These are phyloP conservation scores for Pleurotus pulmonarius DNA, from an alignment of 768 basidiomycete genomes.

Conservation along the genomic window DNA sequence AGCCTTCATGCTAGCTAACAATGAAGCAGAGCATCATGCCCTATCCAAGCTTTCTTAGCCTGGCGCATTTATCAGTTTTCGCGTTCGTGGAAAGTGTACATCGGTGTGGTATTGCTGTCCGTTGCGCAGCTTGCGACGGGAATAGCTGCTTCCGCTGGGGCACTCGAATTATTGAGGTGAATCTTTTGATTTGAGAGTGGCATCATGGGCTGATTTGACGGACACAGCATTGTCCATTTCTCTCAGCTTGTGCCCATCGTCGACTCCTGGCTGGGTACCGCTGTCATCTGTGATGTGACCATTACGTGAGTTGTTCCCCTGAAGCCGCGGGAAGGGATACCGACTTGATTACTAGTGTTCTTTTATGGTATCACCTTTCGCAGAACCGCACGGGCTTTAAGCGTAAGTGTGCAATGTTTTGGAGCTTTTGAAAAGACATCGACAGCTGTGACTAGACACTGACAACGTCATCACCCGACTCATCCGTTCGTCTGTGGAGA, in stretches of 20 bases:
- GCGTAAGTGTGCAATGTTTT: constrained; percentile 11
- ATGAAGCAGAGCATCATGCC: constrained; percentile 22
- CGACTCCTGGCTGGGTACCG: constrained; percentile 23
- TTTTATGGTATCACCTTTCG: constrained; percentile 20
- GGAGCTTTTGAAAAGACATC: background rate
- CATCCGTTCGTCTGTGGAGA: constrained; percentile 24
- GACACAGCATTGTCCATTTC: constrained; percentile 19
- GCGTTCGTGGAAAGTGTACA: constrained; percentile 17
- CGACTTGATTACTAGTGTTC: constrained; percentile 11
- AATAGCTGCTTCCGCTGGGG: constrained; percentile 18
- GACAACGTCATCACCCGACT: constrained; percentile 24
- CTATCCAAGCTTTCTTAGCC: constrained; percentile 26
- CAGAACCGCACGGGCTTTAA: constrained; percentile 22
- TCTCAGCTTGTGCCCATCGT: constrained; percentile 22
- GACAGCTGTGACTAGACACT: constrained; percentile 15
- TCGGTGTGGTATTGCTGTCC: constrained; percentile 13
- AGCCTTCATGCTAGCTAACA: background rate
- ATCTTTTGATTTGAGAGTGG: background rate
- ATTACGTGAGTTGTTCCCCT: constrained; percentile 20
- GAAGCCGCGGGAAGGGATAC: background rate
- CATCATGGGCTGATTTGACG: background rate
- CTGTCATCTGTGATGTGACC: constrained; percentile 21
- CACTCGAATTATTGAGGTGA: constrained; percentile 18
- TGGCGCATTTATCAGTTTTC: constrained; percentile 25
- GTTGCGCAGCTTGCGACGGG: constrained; percentile 20